phyloP scores from a whole-genome alignment of 495 filamentous ascomycete genomes.

The Aspergillus kassunensis region DNA sequence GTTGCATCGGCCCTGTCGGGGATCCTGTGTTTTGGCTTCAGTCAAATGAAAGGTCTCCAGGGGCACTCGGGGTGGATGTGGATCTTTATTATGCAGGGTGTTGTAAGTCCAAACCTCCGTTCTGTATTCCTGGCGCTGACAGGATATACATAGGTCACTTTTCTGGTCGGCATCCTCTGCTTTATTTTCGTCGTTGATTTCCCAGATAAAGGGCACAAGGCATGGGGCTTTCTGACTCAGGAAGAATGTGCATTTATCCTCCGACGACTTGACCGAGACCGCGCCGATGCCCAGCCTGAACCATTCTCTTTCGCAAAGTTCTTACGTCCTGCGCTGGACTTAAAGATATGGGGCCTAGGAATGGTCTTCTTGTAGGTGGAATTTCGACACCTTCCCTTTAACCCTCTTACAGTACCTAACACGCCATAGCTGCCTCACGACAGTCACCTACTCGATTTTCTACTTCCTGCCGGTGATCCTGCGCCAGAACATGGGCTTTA shows the following conservation, averaged over 20 bases:
- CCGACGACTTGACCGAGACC: slow-evolving; percentile 47
- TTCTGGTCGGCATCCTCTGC: background rate
- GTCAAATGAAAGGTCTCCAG: background rate
- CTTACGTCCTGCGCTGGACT: no score
- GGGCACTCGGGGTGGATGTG: background rate
- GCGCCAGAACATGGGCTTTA: slow-evolving; percentile 23
- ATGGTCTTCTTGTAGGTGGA: no score
- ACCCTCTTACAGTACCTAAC: background rate
- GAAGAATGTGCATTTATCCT: slow-evolving; percentile 45
- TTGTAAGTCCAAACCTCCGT: background rate
- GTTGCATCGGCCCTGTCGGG: background rate
- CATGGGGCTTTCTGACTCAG: slow-evolving; percentile 42
- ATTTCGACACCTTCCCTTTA: background rate
- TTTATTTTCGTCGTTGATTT: slow-evolving; percentile 30
- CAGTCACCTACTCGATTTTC: slow-evolving; percentile 56
- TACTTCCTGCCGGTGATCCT: slow-evolving; percentile 68
- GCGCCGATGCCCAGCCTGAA: no score
- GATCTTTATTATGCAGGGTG: background rate
- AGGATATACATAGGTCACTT: background rate
- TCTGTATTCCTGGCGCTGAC: background rate
- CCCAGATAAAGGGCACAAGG: slow-evolving; percentile 39
- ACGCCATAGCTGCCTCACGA: slow-evolving; percentile 10
- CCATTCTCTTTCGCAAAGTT: no score
- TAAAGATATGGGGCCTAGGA: no score
- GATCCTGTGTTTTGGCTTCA: background rate